Percentiles rank a stretch among this genome's conserved stretches.
Evolutionary conservation across 257 asterid genomes (phyloP).

Genomic region (Coffea eugenioides): DNA sequence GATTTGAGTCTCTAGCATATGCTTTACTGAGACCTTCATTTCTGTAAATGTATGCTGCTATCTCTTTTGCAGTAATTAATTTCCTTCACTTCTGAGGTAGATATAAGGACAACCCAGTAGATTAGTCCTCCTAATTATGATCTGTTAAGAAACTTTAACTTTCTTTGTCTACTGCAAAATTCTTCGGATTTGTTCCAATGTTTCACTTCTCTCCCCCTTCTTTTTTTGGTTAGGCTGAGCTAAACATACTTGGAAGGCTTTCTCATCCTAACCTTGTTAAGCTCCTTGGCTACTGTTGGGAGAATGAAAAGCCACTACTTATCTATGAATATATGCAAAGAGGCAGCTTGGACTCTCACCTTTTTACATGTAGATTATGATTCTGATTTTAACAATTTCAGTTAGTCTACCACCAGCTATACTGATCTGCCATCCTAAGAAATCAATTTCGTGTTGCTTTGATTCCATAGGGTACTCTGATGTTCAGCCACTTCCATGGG

Average conservation of each 20-base stretch:
- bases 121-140: background rate
- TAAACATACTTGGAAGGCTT: slow-evolving; percentile 69
- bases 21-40: background rate
- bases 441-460: background rate
- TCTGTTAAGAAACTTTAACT: background rate
- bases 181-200: background rate
- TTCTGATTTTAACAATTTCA: background rate
- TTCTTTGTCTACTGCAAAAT: background rate
- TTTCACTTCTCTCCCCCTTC: background rate
- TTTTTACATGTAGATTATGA: slow-evolving; percentile 62
- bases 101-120: background rate
- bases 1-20: background rate
- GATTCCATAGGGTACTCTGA: slow-evolving; percentile 52
- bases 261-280: slow-evolving; percentile 77
- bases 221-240: slow-evolving; percentile 51
- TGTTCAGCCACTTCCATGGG: slow-evolving; percentile 70
- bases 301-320: slow-evolving; percentile 61
- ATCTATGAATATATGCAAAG: slow-evolving; percentile 77
- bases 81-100: background rate
- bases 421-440: background rate
- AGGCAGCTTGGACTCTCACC: slow-evolving; percentile 89
- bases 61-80: background rate
- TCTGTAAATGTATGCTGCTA: background rate
- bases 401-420: background rate
- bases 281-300: slow-evolving; percentile 77